A percentile compares a stretch with the other conserved stretches of the same genome.
Conservation (phyloP, 2,329 filamentous ascomycete genomes). For the Pyrenochaeta sp. region DNA sequence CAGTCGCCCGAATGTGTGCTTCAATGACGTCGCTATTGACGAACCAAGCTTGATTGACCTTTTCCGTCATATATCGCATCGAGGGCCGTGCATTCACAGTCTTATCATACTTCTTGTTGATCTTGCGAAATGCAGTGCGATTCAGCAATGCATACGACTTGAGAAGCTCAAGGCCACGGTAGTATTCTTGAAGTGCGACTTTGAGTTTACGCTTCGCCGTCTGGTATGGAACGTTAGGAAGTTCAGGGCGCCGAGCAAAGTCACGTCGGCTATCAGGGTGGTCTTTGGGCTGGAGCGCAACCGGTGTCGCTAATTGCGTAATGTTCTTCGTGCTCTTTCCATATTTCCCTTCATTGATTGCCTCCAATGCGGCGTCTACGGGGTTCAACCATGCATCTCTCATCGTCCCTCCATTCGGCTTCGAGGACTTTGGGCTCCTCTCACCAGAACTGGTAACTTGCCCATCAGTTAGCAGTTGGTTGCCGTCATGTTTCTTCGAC, state of each 20-base stretch:
- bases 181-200: constrained; percentile 89
- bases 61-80: constrained; percentile 86
- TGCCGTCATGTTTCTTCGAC: constrained; percentile 25
- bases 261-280: constrained; percentile 50
- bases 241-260: constrained; percentile 51
- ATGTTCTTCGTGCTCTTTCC: constrained; percentile 64
- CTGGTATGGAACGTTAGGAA: constrained; percentile 76
- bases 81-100: constrained; percentile 79
- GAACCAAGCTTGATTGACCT: constrained; percentile 90
- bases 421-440: constrained; percentile 23
- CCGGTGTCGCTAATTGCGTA: constrained; percentile 46
- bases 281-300: constrained; percentile 51
- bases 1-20: constrained; percentile 78
- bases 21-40: constrained; percentile 89
- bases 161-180: constrained; percentile 87
- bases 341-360: constrained; percentile 54
- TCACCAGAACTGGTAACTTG: constrained; percentile 32
- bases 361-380: constrained; percentile 54
- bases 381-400: constrained; percentile 38
- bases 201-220: constrained; percentile 93
- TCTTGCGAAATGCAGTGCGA: constrained; percentile 91
- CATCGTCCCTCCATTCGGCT: constrained; percentile 18
- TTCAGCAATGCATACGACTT: constrained; percentile 93
- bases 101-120: constrained; percentile 99
- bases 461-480: constrained; percentile 20